Percentiles rank a stretch among this genome's conserved stretches.
These are phyloP conservation scores for Apium graveolens DNA, from an alignment of 129 eudicot species.

Conservation along the genomic window DNA sequence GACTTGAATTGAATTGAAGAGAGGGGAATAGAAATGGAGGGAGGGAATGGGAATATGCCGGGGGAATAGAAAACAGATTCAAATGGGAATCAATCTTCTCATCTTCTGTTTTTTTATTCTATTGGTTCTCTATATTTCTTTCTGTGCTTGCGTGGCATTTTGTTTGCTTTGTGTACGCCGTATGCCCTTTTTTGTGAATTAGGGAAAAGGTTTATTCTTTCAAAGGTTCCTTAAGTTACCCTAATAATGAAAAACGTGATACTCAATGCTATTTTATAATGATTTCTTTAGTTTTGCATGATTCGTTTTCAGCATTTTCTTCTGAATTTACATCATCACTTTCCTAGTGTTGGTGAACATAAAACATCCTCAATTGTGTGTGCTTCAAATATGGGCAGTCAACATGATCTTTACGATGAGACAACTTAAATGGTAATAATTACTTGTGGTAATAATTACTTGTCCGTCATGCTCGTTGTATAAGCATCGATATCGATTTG, in stretches of 20 bases:
- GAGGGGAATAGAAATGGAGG: conserved; percentile 27
- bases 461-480: no score
- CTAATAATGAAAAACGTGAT: no score
- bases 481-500: no score
- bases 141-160: neutral
- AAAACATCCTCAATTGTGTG: no score
- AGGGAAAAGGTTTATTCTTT: neutral
- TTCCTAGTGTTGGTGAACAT: no score
- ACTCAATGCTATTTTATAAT: no score
- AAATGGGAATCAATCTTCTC: neutral
- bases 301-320: neutral
- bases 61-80: conserved; percentile 5
- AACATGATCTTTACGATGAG: no score
- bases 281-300: neutral
- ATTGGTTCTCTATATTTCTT: neutral
- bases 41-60: conserved; percentile 71
- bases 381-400: no score
- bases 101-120: neutral
- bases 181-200: neutral
- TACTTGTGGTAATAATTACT: no score
- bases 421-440: no score
- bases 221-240: neutral
- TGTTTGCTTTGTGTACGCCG: neutral
- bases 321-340: no score
- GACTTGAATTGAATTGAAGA: neutral